Evolutionary conservation across 2,329 filamentous ascomycete genomes (phyloP), one percentile per base, ranked within the genome.

Genomic region (Ploettnerulaceae sp.): DNA sequence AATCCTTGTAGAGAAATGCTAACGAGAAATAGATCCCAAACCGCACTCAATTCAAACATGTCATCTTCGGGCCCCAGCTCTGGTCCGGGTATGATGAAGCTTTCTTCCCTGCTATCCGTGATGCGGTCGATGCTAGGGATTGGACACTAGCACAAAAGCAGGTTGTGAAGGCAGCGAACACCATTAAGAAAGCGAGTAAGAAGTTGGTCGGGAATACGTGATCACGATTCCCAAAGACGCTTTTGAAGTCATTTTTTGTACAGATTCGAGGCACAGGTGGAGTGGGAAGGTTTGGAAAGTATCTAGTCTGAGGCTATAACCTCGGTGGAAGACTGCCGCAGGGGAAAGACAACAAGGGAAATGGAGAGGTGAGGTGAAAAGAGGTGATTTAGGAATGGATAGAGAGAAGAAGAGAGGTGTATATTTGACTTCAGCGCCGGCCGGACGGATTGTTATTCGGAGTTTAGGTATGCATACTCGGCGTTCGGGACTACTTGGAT

Each of bases 11-110:
- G 12, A 28, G 3, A 24, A n/a, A 17, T 48, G 55, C 43, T 50
- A 45, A 54, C 28, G 38, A 31, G 1, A 17, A 26, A 40, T 46
- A 89, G 85, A 77, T 95, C 4, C 86, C 87, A 29, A 88, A 88
- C 58, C 82, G 91, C 54, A 86, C 86, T 4, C 93, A 97, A 68
- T 98, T 89, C 74, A 95, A 94, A 66, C 93, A 96, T 67, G 77
- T 94, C 61, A 70, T 98, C 47, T 95, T 90, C 63, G 91, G 86
- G 1, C 93, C 93, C 0, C 79, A 88, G 60, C 71, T 79, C 2
- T 90, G 88, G 84, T 82, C 82, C 25, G 79, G 76, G 28, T 77
- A 83, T 55, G 77, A 84, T 24, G 76, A 77, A 46, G 77, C 77
- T 0, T 79, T 79, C 52, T 94, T 94, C 68, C 91, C 91, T 0